These are phyloP conservation scores for Cenchrus americanus DNA, from an alignment of 176 grass and related monocot species.

Conservation along the genomic window DNA sequence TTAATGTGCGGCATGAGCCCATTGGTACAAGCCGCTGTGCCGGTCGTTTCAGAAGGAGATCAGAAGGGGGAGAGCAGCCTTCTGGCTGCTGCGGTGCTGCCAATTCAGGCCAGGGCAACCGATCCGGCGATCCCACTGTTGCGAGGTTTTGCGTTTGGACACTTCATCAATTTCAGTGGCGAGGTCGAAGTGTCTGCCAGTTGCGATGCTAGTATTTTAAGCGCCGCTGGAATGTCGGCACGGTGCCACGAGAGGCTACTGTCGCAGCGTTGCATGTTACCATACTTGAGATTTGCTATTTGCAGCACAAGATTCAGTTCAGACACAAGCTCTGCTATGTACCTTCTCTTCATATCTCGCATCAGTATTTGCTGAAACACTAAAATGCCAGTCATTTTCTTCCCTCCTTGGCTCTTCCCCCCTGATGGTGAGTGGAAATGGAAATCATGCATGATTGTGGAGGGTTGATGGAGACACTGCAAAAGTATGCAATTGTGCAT, in stretches of 20 bases:
- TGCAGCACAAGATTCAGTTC: conserved; percentile 20
- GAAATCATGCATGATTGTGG: conserved; percentile 25
- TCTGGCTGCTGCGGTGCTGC: conserved; percentile 4
- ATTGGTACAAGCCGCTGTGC: conserved; percentile 23
- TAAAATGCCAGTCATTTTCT: neutral
- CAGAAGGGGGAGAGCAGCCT: neutral
- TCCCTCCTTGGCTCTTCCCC: neutral
- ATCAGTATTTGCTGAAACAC: conserved; percentile 7
- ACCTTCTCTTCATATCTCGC: neutral
- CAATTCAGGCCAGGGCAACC: neutral
- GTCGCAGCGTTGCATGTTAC: neutral
- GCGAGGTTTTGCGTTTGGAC: conserved; percentile 36
- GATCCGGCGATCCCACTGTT: neutral
- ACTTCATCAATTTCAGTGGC: neutral
- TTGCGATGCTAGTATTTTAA: conserved; percentile 27
- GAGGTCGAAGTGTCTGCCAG: neutral
- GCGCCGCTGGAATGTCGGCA: conserved; percentile 45
- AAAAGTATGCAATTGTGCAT: neutral
- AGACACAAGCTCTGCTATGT: neutral
- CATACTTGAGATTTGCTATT: neutral
- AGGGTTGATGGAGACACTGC: conserved; percentile 14
- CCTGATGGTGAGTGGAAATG: neutral
- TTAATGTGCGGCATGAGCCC: conserved; percentile 25
- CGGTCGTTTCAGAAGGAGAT: conserved; percentile 19
- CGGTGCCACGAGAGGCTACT: conserved; percentile 42